These are phyloP conservation scores for Trichocladium antarcticum DNA, from an alignment of 495 filamentous ascomycete genomes.

Conservation along the genomic window DNA sequence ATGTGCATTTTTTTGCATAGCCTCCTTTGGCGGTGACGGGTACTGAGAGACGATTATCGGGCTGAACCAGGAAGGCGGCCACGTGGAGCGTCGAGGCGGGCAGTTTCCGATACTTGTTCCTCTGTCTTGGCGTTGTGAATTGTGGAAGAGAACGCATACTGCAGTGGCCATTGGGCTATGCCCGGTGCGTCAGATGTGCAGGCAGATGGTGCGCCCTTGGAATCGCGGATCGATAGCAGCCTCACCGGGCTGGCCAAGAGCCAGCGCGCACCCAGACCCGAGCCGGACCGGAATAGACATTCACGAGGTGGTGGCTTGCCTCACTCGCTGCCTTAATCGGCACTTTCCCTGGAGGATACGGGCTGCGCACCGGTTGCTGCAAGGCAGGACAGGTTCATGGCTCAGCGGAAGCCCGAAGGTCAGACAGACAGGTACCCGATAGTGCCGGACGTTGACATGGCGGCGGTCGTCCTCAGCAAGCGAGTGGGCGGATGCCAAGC, in stretches of 20 bases:
- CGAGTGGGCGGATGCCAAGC: neutral
- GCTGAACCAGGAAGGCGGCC: too few relatives aligned
- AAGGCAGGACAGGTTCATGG: neutral
- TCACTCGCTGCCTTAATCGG: too few relatives aligned
- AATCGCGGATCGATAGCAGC: neutral
- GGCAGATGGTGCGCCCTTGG: neutral
- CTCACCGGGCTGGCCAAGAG: neutral
- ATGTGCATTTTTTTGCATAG: too few relatives aligned
- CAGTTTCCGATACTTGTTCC: neutral
- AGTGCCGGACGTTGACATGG: neutral
- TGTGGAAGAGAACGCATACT: too few relatives aligned
- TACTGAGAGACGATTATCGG: too few relatives aligned
- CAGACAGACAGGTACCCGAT: too few relatives aligned
- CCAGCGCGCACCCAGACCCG: neutral
- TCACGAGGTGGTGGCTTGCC: too few relatives aligned
- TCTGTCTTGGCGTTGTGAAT: too few relatives aligned
- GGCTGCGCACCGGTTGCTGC: too few relatives aligned
- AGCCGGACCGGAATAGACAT: neutral
- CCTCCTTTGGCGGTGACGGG: too few relatives aligned
- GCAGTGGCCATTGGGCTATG: too few relatives aligned
- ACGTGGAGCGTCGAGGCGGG: constrained; percentile 9
- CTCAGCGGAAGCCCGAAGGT: neutral
- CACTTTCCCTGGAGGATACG: too few relatives aligned
- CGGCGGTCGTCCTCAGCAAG: neutral
- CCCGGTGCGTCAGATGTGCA: neutral